phyloP scores from a whole-genome alignment of 2,329 filamentous ascomycete genomes.

The Epichloe gansuensis region DNA sequence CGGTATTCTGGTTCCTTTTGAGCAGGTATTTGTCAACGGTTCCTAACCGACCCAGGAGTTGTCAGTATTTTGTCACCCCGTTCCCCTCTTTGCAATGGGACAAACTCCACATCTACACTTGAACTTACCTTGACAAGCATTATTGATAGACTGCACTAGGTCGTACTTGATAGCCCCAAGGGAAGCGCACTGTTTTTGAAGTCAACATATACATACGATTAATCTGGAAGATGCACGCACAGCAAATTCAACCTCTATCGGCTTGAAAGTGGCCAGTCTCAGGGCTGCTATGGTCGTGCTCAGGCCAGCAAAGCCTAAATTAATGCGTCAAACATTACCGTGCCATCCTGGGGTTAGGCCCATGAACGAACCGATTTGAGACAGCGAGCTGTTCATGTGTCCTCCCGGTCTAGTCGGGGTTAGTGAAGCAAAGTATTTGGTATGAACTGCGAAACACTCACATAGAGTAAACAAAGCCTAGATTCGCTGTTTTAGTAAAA shows the following conservation, averaged over 20 bases:
- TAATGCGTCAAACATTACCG: not conserved
- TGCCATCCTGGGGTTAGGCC: constrained; percentile 4
- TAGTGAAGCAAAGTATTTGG: constrained; percentile 6
- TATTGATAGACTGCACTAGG: constrained; percentile 47
- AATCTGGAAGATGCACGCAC: constrained; percentile 27
- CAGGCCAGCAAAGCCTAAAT: constrained; percentile 59
- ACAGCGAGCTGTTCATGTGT: constrained; percentile 17
- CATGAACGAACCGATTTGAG: constrained; percentile 18
- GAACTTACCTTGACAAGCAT: constrained; percentile 38
- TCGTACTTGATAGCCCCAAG: constrained; percentile 61
- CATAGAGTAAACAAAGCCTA: constrained; percentile 81
- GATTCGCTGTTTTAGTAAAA: constrained; percentile 56
- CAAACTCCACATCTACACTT: constrained; percentile 7
- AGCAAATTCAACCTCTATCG: constrained; percentile 60
- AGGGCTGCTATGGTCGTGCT: constrained; percentile 52
- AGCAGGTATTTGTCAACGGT: not conserved
- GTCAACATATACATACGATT: not conserved
- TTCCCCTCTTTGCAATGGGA: constrained; percentile 2
- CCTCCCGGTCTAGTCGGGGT: constrained; percentile 21
- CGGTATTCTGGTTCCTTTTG: not conserved
- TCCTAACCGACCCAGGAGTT: not conserved
- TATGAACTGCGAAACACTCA: constrained; percentile 27
- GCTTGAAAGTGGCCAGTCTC: constrained; percentile 40
- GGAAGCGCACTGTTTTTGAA: constrained; percentile 52
- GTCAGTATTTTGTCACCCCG: not conserved